Evolutionary conservation across 345 rosid species (phyloP).

Genomic region (Rhizophora apiculata): DNA sequence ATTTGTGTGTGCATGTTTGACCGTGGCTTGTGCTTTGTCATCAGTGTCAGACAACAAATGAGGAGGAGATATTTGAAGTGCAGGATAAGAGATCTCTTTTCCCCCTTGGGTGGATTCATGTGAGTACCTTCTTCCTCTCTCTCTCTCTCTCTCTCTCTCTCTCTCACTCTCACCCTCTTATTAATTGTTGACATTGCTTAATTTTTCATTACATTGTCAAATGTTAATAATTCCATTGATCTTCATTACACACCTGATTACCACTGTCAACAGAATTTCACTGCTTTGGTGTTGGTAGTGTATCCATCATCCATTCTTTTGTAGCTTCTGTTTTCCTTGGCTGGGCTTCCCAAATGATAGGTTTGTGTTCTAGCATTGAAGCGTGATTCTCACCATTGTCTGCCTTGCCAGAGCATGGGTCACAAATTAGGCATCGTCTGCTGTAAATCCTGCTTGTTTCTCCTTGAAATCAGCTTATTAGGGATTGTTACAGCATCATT

Average conservation of each 20-base stretch:
- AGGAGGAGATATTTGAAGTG: slow-evolving; percentile 97
- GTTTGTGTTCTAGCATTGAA: not conserved
- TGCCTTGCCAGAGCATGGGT: not conserved
- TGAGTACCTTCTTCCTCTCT: slow-evolving; percentile 34
- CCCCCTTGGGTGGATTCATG: slow-evolving; percentile 99
- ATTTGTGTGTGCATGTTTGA: too few species aligned
- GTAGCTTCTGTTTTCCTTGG: not conserved
- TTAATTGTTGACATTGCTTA: not conserved
- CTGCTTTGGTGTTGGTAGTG: too few species aligned
- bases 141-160: not conserved
- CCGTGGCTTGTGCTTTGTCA: slow-evolving; percentile 6
- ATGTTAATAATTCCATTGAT: not conserved
- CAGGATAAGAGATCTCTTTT: slow-evolving; percentile 92
- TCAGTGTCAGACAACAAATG: slow-evolving; percentile 94
- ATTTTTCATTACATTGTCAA: not conserved
- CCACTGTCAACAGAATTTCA: too few species aligned
- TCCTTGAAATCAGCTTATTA: too few species aligned
- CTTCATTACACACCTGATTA: not conserved
- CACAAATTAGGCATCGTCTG: not conserved
- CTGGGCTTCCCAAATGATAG: not conserved
- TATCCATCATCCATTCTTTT: not conserved
- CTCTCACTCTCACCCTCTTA: not conserved
- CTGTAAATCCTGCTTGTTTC: not conserved
- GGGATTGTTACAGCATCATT: too few species aligned
- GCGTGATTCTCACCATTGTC: not conserved